These are phyloP conservation scores for Solanum hybrid DNA, from an alignment of 305 asterid genomes.

Conservation along the genomic window DNA sequence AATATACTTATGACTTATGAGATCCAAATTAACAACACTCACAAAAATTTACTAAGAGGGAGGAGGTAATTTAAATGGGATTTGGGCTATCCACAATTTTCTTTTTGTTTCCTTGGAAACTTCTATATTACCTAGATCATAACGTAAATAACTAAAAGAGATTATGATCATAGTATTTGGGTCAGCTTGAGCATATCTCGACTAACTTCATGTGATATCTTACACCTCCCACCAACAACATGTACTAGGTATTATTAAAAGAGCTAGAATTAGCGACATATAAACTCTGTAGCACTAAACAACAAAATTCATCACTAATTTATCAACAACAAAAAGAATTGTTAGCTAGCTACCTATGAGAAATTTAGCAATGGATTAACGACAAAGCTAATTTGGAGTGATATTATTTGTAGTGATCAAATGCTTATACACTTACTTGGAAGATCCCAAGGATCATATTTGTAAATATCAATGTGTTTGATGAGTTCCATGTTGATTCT, in stretches of 20 bases:
- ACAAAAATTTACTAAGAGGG: not conserved
- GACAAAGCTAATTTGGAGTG: not conserved
- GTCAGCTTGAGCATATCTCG: not conserved
- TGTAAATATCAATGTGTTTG: slow-evolving; percentile 1
- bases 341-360: not conserved
- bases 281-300: not conserved
- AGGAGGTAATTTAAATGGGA: not conserved
- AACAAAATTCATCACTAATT: not conserved
- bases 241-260: too few relatives aligned
- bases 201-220: not conserved
- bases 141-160: not conserved
- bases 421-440: slow-evolving; percentile 1
- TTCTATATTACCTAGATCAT: not conserved
- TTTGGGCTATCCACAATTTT: not conserved
- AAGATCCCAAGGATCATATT: slow-evolving; percentile 5
- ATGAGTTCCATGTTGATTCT: not conserved
- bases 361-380: not conserved
- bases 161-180: not conserved
- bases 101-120: not conserved
- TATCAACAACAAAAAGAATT: too few relatives aligned
- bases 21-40: not conserved
- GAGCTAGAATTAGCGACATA: not conserved
- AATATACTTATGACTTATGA: not conserved
- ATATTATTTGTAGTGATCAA: not conserved
- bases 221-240: not conserved